Evolutionary conservation across 108 stramenopile genomes (phyloP).

Genomic region (Cyclostephanos tholiformis): DNA sequence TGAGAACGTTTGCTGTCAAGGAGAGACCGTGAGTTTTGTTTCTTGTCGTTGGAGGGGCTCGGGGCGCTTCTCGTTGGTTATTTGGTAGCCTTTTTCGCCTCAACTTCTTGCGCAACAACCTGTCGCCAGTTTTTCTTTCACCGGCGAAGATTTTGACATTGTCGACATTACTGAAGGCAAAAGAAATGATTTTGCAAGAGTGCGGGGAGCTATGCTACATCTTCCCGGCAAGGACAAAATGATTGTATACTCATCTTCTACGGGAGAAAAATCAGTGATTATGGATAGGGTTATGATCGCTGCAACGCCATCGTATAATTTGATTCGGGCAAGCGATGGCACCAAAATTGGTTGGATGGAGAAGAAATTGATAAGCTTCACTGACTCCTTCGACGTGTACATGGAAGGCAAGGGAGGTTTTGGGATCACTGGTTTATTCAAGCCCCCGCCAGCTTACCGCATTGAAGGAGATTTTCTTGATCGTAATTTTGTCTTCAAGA

Average conservation of each 20-base stretch:
- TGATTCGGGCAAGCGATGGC: slow-evolving; percentile 51
- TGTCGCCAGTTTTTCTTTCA: slow-evolving; percentile 41
- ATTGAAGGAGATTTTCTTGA: slow-evolving; percentile 80
- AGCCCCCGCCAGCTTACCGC: slow-evolving; percentile 64
- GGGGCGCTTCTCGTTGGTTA: neutral
- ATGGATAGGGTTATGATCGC: slow-evolving; percentile 74
- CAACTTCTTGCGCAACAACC: neutral
- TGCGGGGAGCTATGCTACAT: slow-evolving; percentile 82
- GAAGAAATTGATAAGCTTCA: slow-evolving; percentile 61
- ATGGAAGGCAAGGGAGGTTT: slow-evolving; percentile 58
- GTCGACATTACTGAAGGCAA: slow-evolving; percentile 31
- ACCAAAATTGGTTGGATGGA: slow-evolving; percentile 82
- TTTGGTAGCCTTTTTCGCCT: neutral
- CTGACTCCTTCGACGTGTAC: slow-evolving; percentile 79
- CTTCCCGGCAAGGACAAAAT: slow-evolving; percentile 82
- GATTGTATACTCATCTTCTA: slow-evolving; percentile 35
- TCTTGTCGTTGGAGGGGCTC: neutral
- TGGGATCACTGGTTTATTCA: slow-evolving; percentile 60
- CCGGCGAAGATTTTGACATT: slow-evolving; percentile 85
- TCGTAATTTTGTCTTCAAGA: slow-evolving; percentile 67
- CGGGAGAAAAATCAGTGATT: slow-evolving; percentile 27
- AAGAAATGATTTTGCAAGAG: slow-evolving; percentile 40
- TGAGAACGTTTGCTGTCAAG: slow-evolving; percentile 35
- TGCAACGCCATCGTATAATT: slow-evolving; percentile 72
- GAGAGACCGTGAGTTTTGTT: slow-evolving; percentile 29